Conservation (phyloP, 2,329 filamentous ascomycete genomes). For the Clonostachys rosea region DNA sequence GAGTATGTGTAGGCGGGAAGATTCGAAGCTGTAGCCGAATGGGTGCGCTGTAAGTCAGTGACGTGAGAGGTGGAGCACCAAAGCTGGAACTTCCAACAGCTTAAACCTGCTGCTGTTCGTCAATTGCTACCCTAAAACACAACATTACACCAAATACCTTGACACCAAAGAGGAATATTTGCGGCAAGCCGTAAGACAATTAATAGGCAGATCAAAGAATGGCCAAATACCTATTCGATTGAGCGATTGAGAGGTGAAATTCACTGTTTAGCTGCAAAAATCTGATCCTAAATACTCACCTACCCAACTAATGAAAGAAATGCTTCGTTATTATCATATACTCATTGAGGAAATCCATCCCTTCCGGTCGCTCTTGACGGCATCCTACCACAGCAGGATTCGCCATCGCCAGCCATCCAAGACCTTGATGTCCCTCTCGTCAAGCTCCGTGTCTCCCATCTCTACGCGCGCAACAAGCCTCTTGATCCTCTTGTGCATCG, state of each 20-base stretch:
- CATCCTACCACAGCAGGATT: slow-evolving; percentile 39
- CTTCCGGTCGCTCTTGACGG: background rate
- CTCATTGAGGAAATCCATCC: background rate
- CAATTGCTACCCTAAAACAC: background rate
- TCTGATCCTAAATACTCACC: too few species aligned
- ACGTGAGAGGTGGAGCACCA: background rate
- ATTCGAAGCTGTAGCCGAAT: background rate
- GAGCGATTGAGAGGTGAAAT: too few species aligned
- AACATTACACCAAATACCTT: too few species aligned
- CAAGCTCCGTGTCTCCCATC: slow-evolving; percentile 35
- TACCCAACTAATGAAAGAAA: too few species aligned
- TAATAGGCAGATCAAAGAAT: too few species aligned
- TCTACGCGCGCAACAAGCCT: slow-evolving; percentile 42
- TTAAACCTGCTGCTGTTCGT: background rate
- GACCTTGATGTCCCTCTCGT: slow-evolving; percentile 41
- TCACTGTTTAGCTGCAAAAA: too few species aligned
- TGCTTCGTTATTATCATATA: too few species aligned
- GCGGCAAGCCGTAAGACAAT: background rate
- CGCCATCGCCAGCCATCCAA: slow-evolving; percentile 54
- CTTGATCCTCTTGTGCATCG: slow-evolving; percentile 43
- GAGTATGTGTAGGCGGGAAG: background rate
- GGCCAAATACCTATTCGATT: too few species aligned
- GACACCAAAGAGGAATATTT: background rate
- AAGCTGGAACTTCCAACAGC: background rate
- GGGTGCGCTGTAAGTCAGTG: too few species aligned